Base-by-base conservation (phyloP, 148 eudicot species). In the Fagopyrum esculentum region DNA sequence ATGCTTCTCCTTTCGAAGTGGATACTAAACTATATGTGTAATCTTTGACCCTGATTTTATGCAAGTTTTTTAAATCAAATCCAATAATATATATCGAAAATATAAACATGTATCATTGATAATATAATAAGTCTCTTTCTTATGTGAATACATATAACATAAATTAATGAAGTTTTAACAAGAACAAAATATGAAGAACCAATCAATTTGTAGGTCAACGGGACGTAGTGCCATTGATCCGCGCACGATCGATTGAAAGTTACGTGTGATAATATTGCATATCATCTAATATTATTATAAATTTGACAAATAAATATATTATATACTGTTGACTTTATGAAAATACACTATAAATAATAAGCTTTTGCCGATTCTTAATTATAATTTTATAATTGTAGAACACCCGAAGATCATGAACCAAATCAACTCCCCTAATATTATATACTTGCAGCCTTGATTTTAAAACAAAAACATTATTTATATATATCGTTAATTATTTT, bases 41-140 rank as follows among this genome's bases (percentile, higher is more conserved):
- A 66, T 66, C 71, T 66, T 66, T 66, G 71, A 66, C 71, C 68
- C 47, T 66, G 71, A 40, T 66, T 43, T 66, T 66, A 13, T 66
- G 71, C 71, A 66, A 12, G 0, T 12, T 66, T 66, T 66, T 66
- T 40, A 4, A 66, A 66, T 40, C n/a, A 16, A 40, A 9, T 5
- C 43, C 19, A 19, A 40, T 5, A 59, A 9, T 59, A 59, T 22
- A 30, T 63, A 29, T 29, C 12, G 12, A 29, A 9, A 29, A 29
- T 49, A 8, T 10, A 3, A 63, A 63, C 40, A 63, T 30, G 15
- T 63, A 63, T 30, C 44, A 4, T 29, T 63, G 69, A 63, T 9
- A 29, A 30, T 29, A 63, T 11, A 64, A 35, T 35, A 35, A 35
- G 40, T 35, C 40, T 35, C 40, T 35, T 35, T 35, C 40, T 35